Conservation (phyloP, 768 basidiomycete species). For the Floccularia luteovirens region DNA sequence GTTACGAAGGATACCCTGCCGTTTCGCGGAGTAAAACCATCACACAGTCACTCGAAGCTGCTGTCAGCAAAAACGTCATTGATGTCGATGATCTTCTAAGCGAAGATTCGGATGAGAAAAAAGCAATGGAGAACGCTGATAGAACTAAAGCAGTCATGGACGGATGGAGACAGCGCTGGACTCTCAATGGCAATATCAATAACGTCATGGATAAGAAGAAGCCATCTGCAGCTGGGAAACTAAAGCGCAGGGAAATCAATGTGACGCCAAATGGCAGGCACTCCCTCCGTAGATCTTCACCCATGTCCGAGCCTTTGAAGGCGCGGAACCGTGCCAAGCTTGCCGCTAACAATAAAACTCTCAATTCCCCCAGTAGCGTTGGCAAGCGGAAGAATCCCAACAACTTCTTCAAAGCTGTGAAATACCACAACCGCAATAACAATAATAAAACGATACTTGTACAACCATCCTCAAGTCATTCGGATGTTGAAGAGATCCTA, state of each 20-base stretch:
- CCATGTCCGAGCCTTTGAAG: no score
- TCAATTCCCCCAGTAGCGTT: no score
- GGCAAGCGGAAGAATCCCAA: no score
- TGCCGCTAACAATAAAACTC: slow-evolving; percentile 3
- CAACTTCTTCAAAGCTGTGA: background rate
- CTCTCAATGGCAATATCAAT: slow-evolving; percentile 12
- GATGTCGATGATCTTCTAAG: slow-evolving; percentile 18
- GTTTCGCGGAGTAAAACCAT: background rate
- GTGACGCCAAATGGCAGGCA: slow-evolving; percentile 35
- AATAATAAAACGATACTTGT: background rate
- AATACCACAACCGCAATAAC: background rate
- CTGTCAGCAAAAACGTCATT: slow-evolving; percentile 11
- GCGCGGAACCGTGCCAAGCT: no score
- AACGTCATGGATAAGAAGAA: slow-evolving; percentile 25
- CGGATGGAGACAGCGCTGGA: slow-evolving; percentile 22
- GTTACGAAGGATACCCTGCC: no score
- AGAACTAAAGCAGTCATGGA: slow-evolving; percentile 16
- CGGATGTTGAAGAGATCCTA: no score
- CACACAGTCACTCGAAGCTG: slow-evolving; percentile 22
- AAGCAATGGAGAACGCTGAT: slow-evolving; percentile 8
- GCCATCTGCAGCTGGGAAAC: slow-evolving; percentile 20
- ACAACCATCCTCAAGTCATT: no score
- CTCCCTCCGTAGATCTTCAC: slow-evolving; percentile 9
- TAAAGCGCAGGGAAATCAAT: slow-evolving; percentile 37
- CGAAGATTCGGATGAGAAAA: slow-evolving; percentile 16